Base-by-base conservation (phyloP, 768 basidiomycete species). In the Gymnopilus dilepis region DNA sequence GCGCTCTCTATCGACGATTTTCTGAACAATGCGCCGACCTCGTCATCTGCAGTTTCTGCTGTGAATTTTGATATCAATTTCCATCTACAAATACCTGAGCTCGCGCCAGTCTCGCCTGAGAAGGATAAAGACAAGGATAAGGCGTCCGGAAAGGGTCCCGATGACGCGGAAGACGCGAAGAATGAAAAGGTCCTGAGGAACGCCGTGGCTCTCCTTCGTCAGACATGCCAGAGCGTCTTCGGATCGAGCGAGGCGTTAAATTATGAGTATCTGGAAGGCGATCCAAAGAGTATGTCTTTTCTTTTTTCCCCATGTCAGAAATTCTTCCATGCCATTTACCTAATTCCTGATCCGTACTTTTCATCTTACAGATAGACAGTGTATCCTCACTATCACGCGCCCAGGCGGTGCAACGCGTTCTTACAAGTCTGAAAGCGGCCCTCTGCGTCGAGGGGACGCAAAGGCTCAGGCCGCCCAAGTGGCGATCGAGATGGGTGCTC, bases 331-430 rank as follows among this genome's bases (percentile, higher is more conserved):
- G 21, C 38, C 19, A 22, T n/a, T 58, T 3, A 38, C 33, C 31
- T n/a, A 34, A 45, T 28, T 17, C 24, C 43, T 59, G 42, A 56
- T 34, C 15, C 15, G 15, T 30, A 26, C 45, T 55, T 38, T 7
- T 47, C 56, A n/a, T 45, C 51, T 33, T 48, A 7, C 67, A 89
- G 86, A 69, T 61, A 86, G 84, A 67, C 82, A 83, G 56, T 88
- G 89, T 64, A 85, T 86, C 51, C 69, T 90, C 40, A 87, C 86
- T 0, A 83, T 90, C 59, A 83, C 78, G 1, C 84, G 82, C 21
- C 86, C 85, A 0, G 78, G 83, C 31, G 86, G 85, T 17, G 59
- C 70, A 2, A 72, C 73, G 4, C 78, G 86, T 45, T 82, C 84
- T 0, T 90, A 88, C 73, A 78, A 80, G 24, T 85, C 86, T 0